Conservation (phyloP, 108 stramenopile species). For the Nitzschia putrida region DNA sequence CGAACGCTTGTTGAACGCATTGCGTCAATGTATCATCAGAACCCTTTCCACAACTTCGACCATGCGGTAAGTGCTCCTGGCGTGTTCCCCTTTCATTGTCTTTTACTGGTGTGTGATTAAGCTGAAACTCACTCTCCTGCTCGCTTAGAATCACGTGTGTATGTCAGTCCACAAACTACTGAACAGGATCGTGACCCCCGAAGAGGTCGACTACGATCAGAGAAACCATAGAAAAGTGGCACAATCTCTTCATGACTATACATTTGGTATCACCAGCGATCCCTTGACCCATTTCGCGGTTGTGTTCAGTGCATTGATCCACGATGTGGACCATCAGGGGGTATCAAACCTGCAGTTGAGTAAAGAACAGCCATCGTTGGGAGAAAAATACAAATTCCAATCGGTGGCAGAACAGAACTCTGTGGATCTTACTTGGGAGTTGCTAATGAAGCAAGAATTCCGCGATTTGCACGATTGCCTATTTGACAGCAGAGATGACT, state of each 20-base stretch:
- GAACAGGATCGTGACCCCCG: slow-evolving; percentile 24
- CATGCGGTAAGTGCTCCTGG: slow-evolving; percentile 17
- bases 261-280: slow-evolving; percentile 33
- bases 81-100: background rate
- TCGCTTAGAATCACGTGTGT: slow-evolving; percentile 28
- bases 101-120: no score
- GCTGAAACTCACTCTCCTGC: background rate
- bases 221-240: slow-evolving; percentile 3
- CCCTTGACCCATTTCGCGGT: slow-evolving; percentile 39
- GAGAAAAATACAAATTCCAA: slow-evolving; percentile 20
- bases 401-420: slow-evolving; percentile 39
- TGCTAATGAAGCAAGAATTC: slow-evolving; percentile 13
- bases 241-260: slow-evolving; percentile 32
- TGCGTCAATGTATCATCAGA: slow-evolving; percentile 18
- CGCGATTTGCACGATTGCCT: slow-evolving; percentile 6
- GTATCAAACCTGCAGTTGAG: slow-evolving; percentile 27
- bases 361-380: slow-evolving; percentile 15
- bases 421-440: slow-evolving; percentile 21
- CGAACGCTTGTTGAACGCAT: slow-evolving; percentile 14
- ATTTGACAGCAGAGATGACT: slow-evolving; percentile 4
- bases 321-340: slow-evolving; percentile 35
- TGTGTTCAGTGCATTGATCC: slow-evolving; percentile 32
- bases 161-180: slow-evolving; percentile 49
- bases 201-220: slow-evolving; percentile 10
- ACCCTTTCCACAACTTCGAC: slow-evolving; percentile 33